Evolutionary conservation across 495 filamentous ascomycete species (phyloP).

Genomic region (Aspergillus avenaceus): DNA sequence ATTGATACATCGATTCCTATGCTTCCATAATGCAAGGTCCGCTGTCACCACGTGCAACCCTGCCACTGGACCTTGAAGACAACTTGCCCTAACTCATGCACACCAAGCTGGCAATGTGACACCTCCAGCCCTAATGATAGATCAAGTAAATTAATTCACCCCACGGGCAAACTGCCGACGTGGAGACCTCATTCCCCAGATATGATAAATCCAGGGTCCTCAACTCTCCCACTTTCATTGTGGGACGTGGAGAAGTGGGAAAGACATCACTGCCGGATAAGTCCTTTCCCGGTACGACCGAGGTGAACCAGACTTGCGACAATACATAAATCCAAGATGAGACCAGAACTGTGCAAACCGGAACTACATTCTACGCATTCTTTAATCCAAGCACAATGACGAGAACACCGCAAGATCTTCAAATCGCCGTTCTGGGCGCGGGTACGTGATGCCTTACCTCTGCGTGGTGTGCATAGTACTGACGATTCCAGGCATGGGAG

Average conservation of each 20-base stretch:
- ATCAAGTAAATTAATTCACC: constrained; percentile 7
- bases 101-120: too few relatives aligned
- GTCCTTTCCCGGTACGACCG: constrained; percentile 3
- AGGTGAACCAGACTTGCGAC: neutral
- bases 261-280: constrained; percentile 10
- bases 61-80: too few relatives aligned
- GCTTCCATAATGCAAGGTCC: too few relatives aligned
- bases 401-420: constrained; percentile 34
- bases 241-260: constrained; percentile 18
- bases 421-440: constrained; percentile 42
- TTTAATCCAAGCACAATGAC: constrained; percentile 19
- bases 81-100: too few relatives aligned
- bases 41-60: too few relatives aligned
- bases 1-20: too few relatives aligned
- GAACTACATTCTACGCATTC: too few relatives aligned
- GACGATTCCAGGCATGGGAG: constrained; percentile 64
- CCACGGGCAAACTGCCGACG: constrained; percentile 10
- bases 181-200: constrained; percentile 1
- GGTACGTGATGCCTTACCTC: constrained; percentile 11
- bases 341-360: neutral
- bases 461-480: neutral
- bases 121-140: too few relatives aligned
- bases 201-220: neutral
- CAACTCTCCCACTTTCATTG: neutral
- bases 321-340: neutral